These are phyloP conservation scores for Fusarium sp. DNA, from an alignment of 2,329 filamentous ascomycete genomes.

Conservation along the genomic window DNA sequence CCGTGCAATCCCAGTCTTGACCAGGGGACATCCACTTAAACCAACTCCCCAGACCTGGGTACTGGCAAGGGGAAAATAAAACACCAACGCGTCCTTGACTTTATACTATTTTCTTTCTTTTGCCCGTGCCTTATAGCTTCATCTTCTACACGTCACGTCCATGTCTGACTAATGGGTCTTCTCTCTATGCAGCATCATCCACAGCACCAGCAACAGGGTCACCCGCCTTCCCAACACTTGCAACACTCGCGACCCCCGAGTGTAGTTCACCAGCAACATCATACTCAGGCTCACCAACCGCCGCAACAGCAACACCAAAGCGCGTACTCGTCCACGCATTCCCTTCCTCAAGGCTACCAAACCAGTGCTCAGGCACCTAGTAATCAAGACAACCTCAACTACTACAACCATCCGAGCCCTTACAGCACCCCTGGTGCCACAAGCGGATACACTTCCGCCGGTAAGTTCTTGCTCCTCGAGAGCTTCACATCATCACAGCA, in stretches of 20 bases:
- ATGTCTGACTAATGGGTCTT: slow-evolving; percentile 68
- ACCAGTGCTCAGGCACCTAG: slow-evolving; percentile 71
- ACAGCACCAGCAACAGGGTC: slow-evolving; percentile 79
- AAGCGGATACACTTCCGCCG: slow-evolving; percentile 87
- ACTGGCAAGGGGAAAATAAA: slow-evolving; percentile 63
- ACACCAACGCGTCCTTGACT: slow-evolving; percentile 62
- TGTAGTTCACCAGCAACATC: slow-evolving; percentile 80
- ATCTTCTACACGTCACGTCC: slow-evolving; percentile 48
- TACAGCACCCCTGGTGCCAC: slow-evolving; percentile 86
- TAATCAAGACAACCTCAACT: slow-evolving; percentile 75
- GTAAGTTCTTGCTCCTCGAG: slow-evolving; percentile 64
- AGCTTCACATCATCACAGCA: slow-evolving; percentile 3
- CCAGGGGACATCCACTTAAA: slow-evolving; percentile 55
- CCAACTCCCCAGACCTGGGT: slow-evolving; percentile 60
- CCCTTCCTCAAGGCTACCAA: slow-evolving; percentile 75
- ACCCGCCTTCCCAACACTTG: slow-evolving; percentile 73
- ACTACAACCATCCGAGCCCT: slow-evolving; percentile 82
- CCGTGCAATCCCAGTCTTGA: slow-evolving; percentile 63
- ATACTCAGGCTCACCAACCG: slow-evolving; percentile 72
- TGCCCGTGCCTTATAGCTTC: slow-evolving; percentile 49
- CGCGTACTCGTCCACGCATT: slow-evolving; percentile 76
- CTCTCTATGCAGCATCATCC: slow-evolving; percentile 80
- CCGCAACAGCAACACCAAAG: slow-evolving; percentile 72
- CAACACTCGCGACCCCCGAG: slow-evolving; percentile 79
- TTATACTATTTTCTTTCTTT: slow-evolving; percentile 55